Percentiles rank a stretch among this genome's conserved stretches.
Evolutionary conservation across 1,139 yeast genomes (phyloP).

Genomic region (Geotrichum carabidarum): DNA sequence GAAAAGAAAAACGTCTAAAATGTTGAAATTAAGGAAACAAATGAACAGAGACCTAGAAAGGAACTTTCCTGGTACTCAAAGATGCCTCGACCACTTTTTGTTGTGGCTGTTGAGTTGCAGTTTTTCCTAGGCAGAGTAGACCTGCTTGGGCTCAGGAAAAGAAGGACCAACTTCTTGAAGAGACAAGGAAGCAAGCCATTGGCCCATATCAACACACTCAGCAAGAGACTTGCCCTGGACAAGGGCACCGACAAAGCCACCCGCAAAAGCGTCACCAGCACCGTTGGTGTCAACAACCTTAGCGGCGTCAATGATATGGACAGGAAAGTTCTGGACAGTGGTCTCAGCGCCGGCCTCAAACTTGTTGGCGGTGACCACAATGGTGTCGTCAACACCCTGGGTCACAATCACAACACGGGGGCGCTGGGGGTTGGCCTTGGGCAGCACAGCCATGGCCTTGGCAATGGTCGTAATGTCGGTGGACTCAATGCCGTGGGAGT

Average conservation of each 20-base stretch:
- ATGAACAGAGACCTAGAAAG: background rate
- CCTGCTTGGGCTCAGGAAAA: slow-evolving; percentile 72
- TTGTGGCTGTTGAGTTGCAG: background rate
- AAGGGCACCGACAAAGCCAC: slow-evolving; percentile 89
- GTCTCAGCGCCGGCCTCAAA: slow-evolving; percentile 42
- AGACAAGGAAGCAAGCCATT: slow-evolving; percentile 92
- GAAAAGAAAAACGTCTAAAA: background rate
- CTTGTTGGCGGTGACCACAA: slow-evolving; percentile 49
- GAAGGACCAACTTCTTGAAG: slow-evolving; percentile 93
- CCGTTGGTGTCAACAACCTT: slow-evolving; percentile 91
- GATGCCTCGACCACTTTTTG: background rate
- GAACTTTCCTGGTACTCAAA: no score
- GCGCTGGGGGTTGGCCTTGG: slow-evolving; percentile 66
- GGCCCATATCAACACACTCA: slow-evolving; percentile 76
- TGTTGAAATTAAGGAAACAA: background rate
- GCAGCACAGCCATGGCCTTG: slow-evolving; percentile 68
- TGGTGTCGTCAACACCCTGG: slow-evolving; percentile 83
- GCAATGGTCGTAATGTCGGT: slow-evolving; percentile 74
- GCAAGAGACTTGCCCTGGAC: slow-evolving; percentile 63
- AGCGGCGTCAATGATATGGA: slow-evolving; percentile 60
- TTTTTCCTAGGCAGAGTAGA: slow-evolving; percentile 37
- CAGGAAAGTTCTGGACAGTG: slow-evolving; percentile 55
- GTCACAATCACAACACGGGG: slow-evolving; percentile 86
- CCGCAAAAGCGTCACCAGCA: slow-evolving; percentile 99
- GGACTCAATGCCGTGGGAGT: slow-evolving; percentile 60